Percentiles rank a stretch among this genome's conserved stretches.
Evolutionary conservation across 768 basidiomycete species (phyloP).

Genomic region (Psilocybe cubensis): DNA sequence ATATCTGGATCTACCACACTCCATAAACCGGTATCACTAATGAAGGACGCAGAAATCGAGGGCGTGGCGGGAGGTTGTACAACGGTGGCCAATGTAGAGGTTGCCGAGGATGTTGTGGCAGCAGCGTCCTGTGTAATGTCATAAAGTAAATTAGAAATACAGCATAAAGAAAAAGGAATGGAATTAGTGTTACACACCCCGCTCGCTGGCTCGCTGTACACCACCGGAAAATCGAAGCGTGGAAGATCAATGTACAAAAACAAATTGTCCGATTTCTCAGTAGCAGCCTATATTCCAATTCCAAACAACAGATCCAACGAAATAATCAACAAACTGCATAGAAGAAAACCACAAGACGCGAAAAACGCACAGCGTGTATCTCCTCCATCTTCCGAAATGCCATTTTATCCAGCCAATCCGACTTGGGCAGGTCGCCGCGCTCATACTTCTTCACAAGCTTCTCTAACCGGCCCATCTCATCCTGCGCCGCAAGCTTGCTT

Average conservation of each 20-base stretch:
- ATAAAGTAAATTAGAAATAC: background rate
- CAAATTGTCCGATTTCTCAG: slow-evolving; percentile 90
- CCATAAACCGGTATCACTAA: slow-evolving; percentile 80
- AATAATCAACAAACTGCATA: background rate
- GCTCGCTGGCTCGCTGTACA: slow-evolving; percentile 87
- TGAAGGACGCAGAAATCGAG: slow-evolving; percentile 51
- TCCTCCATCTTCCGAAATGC: slow-evolving; percentile 95
- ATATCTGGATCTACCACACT: slow-evolving; percentile 90
- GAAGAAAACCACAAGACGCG: background rate
- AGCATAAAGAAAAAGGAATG: background rate
- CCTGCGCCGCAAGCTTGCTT: slow-evolving; percentile 77
- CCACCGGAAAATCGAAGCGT: slow-evolving; percentile 95
- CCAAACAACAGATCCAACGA: background rate
- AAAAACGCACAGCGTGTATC: slow-evolving; percentile 76
- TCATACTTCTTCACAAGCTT: slow-evolving; percentile 98
- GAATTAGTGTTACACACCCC: background rate
- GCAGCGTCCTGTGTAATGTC: slow-evolving; percentile 23
- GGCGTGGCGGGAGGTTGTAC: slow-evolving; percentile 49
- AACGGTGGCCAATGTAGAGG: slow-evolving; percentile 41
- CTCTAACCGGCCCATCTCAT: slow-evolving; percentile 96
- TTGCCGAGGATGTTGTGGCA: slow-evolving; percentile 37
- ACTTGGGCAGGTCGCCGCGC: slow-evolving; percentile 88
- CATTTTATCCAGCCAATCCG: slow-evolving; percentile 95
- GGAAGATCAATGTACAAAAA: slow-evolving; percentile 96
- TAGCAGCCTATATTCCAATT: slow-evolving; percentile 65